Evolutionary conservation across 2,329 filamentous ascomycete species (phyloP).

Genomic region (Periconia macrospinosa): DNA sequence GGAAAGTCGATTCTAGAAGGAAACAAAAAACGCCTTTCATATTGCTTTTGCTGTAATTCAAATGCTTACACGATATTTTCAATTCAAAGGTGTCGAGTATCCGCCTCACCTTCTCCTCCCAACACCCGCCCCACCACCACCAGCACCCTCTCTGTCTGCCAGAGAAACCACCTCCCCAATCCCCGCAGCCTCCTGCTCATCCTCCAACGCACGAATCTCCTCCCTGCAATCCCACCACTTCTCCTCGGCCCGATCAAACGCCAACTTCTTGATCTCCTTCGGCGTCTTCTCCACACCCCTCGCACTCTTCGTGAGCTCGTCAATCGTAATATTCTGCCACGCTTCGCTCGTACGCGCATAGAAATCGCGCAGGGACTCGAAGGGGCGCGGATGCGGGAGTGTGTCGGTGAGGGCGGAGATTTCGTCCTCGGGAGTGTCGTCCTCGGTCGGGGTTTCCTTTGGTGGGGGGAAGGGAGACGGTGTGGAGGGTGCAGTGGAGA

Average conservation of each 20-base stretch:
- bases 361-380: conserved; percentile 89
- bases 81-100: too few relatives aligned
- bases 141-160: conserved; percentile 64
- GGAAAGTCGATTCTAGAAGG: too few relatives aligned
- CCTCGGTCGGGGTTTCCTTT: conserved; percentile 39
- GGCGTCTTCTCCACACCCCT: conserved; percentile 66
- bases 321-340: conserved; percentile 88
- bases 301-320: conserved; percentile 65
- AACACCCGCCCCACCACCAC: conserved; percentile 39
- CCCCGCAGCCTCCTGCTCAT: conserved; percentile 92
- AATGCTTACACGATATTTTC: neutral
- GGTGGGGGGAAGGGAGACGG: conserved; percentile 48
- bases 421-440: conserved; percentile 53
- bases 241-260: conserved; percentile 88
- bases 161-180: conserved; percentile 93
- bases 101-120: conserved; percentile 34
- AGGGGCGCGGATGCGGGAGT: conserved; percentile 76
- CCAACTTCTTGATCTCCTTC: conserved; percentile 91
- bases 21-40: too few relatives aligned
- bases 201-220: conserved; percentile 87
- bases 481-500: conserved; percentile 60
- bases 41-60: too few relatives aligned
- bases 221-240: conserved; percentile 99
- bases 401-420: conserved; percentile 65
- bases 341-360: conserved; percentile 83